These are phyloP conservation scores for Hyaloperonospora brassicae DNA, from an alignment of 352 stramenopile species.

Conservation along the genomic window DNA sequence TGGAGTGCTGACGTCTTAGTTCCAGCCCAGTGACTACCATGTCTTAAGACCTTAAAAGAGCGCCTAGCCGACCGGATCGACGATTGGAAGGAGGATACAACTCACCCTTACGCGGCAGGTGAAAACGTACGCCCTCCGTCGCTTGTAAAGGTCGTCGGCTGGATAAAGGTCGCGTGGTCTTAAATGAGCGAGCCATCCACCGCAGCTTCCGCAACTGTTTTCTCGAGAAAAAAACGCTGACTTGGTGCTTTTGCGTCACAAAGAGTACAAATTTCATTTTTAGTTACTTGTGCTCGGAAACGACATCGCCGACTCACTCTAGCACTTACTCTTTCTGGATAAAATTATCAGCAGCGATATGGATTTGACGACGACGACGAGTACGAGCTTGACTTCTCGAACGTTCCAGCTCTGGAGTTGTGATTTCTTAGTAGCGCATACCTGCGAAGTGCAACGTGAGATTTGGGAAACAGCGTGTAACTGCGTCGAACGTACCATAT, in stretches of 20 bases:
- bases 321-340: background rate
- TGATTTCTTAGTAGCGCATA: no score
- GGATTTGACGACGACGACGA: background rate
- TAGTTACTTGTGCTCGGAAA: background rate
- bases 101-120: background rate
- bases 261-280: no score
- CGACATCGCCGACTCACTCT: background rate
- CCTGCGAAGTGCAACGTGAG: background rate
- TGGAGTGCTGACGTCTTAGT: background rate
- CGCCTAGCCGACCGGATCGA: background rate
- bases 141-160: background rate
- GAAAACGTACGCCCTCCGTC: background rate
- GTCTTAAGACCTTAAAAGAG: background rate
- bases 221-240: background rate
- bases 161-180: background rate
- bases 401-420: no score
- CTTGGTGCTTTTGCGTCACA: background rate
- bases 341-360: background rate
- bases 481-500: no score
- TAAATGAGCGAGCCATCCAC: background rate
- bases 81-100: background rate
- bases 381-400: background rate
- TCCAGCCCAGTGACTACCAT: background rate
- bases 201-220: background rate
- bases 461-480: background rate